These are phyloP conservation scores for Pythium scleroteichum DNA, from an alignment of 352 stramenopile species.

Conservation along the genomic window DNA sequence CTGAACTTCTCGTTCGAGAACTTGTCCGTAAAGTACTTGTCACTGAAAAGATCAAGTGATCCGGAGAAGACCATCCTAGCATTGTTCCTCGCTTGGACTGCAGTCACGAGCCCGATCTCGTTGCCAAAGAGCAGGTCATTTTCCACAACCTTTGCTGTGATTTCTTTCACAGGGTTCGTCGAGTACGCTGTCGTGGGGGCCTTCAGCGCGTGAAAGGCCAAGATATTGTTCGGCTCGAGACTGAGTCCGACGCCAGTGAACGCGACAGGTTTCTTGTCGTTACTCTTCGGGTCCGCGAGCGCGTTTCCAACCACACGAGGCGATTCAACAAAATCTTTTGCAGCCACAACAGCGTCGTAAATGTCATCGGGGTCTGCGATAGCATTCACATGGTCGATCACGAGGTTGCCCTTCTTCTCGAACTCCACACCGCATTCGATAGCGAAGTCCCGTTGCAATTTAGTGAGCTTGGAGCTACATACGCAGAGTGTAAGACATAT, in stretches of 20 bases:
- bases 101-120: slow-evolving; percentile 80
- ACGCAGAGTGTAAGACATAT: background rate
- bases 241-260: slow-evolving; percentile 84
- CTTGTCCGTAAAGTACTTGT: slow-evolving; percentile 75
- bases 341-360: slow-evolving; percentile 76
- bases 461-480: slow-evolving; percentile 66
- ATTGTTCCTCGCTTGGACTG: slow-evolving; percentile 91
- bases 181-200: slow-evolving; percentile 84
- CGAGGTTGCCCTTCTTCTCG: slow-evolving; percentile 84
- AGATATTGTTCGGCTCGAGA: slow-evolving; percentile 80
- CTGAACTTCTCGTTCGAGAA: slow-evolving; percentile 82
- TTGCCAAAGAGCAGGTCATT: slow-evolving; percentile 72
- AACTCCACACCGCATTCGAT: slow-evolving; percentile 88
- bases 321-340: slow-evolving; percentile 70
- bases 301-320: slow-evolving; percentile 56
- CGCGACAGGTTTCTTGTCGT: slow-evolving; percentile 69
- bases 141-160: slow-evolving; percentile 57
- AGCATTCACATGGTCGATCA: slow-evolving; percentile 88
- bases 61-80: slow-evolving; percentile 86
- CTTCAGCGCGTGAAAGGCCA: slow-evolving; percentile 78
- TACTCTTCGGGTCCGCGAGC: slow-evolving; percentile 33
- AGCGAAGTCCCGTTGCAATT: slow-evolving; percentile 83
- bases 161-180: slow-evolving; percentile 72
- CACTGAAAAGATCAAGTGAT: slow-evolving; percentile 88
- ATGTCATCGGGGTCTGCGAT: slow-evolving; percentile 58